Conservation (phyloP, 352 stramenopile genomes). For the Lagenidium sp. region DNA sequence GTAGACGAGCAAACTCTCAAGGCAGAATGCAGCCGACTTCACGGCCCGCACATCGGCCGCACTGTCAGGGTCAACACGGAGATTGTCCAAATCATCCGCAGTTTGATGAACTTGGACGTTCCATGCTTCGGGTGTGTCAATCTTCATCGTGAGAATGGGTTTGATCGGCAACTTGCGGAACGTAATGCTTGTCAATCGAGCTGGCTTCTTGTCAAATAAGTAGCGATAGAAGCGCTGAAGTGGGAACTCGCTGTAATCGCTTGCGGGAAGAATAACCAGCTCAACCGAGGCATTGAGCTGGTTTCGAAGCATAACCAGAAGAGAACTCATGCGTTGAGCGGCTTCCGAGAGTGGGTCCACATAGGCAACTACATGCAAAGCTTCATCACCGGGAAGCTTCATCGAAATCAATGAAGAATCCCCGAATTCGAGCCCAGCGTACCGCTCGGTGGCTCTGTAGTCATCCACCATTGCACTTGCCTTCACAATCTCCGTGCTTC, state of each 20-base stretch:
- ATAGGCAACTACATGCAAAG: slow-evolving; percentile 64
- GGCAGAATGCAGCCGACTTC: slow-evolving; percentile 65
- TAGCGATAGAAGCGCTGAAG: slow-evolving; percentile 92
- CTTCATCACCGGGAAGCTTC: slow-evolving; percentile 28
- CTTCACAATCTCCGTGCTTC: slow-evolving; percentile 70
- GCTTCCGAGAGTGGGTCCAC: slow-evolving; percentile 88
- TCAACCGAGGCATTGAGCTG: slow-evolving; percentile 72
- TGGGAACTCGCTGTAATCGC: slow-evolving; percentile 82
- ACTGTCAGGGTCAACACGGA: slow-evolving; percentile 68
- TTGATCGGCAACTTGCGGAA: slow-evolving; percentile 81
- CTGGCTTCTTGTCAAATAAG: slow-evolving; percentile 55
- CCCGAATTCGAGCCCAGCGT: slow-evolving; percentile 20
- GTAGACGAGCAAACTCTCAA: slow-evolving; percentile 89
- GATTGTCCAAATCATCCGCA: slow-evolving; percentile 87
- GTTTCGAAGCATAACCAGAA: slow-evolving; percentile 71
- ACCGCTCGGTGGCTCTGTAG: slow-evolving; percentile 46
- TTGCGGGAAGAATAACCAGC: slow-evolving; percentile 45
- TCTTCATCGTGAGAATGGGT: slow-evolving; percentile 89
- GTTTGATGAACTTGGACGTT: slow-evolving; percentile 82
- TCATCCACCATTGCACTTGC: slow-evolving; percentile 73
- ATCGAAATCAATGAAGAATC: slow-evolving; percentile 27
- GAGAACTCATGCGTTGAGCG: slow-evolving; percentile 81
- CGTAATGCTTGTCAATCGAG: slow-evolving; percentile 28
- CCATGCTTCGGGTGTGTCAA: slow-evolving; percentile 90
- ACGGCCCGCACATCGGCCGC: slow-evolving; percentile 37